Evolutionary conservation across 2,329 filamentous ascomycete genomes (phyloP), one percentile per base, ranked within the genome.

Genomic region (Aureobasidium sp.): DNA sequence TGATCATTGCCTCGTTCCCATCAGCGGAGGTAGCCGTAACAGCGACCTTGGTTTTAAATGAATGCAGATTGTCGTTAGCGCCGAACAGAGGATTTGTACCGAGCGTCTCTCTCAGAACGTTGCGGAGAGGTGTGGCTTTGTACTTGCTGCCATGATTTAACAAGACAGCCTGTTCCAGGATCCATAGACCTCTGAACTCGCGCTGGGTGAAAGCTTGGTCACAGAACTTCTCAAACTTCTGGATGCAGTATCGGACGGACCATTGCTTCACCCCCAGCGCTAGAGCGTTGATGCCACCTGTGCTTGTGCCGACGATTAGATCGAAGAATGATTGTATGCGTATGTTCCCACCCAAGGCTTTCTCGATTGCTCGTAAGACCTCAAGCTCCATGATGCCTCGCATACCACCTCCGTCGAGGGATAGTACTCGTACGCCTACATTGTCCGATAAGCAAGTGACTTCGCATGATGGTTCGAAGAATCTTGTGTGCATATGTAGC

Each of bases 301-400:
- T 77, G 42, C 76, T 70, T n/a, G 76, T 78, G 5, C 77, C 78
- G 7, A 80, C 75, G 23, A 82, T 77, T 2, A 81, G 71, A 62
- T 82, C 79, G 62, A 82, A 80, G 67, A 81, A 81, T 3, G 68
- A 68, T 53, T 76, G 76, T 2, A 81, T 73, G 0, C 74, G 72
- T 2, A 81, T 64, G 5, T 70, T 68, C 9, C 70, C 67, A 2
- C 74, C 76, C 1, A 80, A 65, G 5, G 69, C 70, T 26, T 68
- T 68, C 64, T 81, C 75, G 10, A 82, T 73, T 5, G 68, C 67
- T 29, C 71, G 65, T 5, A 82, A 69, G 0, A 79, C 71, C 64
- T 78, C 75, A 2, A 81, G 68, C 51, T 78, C 74, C 1, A 78
- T 75, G 27, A 81, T 77, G 2, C 77, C 78, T 50, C 78, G 70